Evolutionary conservation across 1,139 yeast species (phyloP), one percentile per base, ranked within the genome.

Genomic region (Saccharomyces hybrid): DNA sequence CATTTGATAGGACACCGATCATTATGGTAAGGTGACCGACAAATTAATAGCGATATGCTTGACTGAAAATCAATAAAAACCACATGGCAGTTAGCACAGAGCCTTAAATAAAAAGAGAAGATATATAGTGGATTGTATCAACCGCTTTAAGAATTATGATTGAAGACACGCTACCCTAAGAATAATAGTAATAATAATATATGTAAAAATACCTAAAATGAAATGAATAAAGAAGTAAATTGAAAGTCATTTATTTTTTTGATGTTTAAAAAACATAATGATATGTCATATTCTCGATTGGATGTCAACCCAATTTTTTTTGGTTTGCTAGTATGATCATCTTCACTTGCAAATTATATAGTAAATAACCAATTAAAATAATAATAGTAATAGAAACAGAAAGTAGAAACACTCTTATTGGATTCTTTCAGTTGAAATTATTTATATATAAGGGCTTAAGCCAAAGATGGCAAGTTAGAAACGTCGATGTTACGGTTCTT

Each of bases 381-480:
- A 38, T 19, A 38, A 16, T 38, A 38, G 44, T 38, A 38, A 38
- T 38, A 38, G 44, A 38, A 38, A 38, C 44, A 38, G 44, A 38
- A 38, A 38, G 24, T 38, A 38, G 44, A 38, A 32, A 38, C 44
- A 38, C 44, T 38, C 24, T 38, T 38, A 38, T 38, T 38, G 44
- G 44, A 38, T 38, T 19, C 44, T 38, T 38, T 38, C 44, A 38
- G 44, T 38, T 38, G 44, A 24, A 38, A 19, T 38, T 38, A 38
- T 38, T 38, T 19, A 38, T 38, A 38, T 38, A 38, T 38, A 38
- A 38, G 19, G 44, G 48, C 12, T 64, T 67, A 68, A 59, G 70
- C 69, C 63, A 68, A 65, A 68, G 86, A 78, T 71, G 88, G 87
- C 80, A 82, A 81, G 78, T 81, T 80, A 29, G 76, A 75, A 71